Percentiles rank a stretch among this genome's conserved stretches.
Conservation (phyloP, 371 early-diverging fungal genomes). For the Mortierella sp. region DNA sequence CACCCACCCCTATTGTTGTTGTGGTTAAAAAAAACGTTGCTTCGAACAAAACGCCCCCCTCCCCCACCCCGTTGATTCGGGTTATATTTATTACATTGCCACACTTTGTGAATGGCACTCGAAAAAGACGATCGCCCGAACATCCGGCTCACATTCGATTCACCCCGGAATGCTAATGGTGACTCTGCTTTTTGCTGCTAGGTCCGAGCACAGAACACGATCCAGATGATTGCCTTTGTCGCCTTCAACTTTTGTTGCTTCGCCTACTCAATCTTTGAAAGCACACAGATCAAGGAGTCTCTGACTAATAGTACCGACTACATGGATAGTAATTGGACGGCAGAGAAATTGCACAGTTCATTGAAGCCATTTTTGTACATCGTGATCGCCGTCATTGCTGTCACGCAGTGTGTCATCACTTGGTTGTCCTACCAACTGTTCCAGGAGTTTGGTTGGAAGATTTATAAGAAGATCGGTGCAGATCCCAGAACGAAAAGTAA, state of each 20-base stretch:
- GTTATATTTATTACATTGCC: too few species aligned
- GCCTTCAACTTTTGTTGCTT: conserved; percentile 83
- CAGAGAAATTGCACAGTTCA: neutral
- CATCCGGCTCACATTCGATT: too few species aligned
- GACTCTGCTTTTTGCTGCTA: conserved; percentile 29
- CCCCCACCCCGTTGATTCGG: too few species aligned
- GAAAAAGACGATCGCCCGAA: too few species aligned
- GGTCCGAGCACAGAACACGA: conserved; percentile 86
- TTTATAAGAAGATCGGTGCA: conserved; percentile 94
- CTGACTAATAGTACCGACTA: conserved; percentile 6
- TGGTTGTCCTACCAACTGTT: conserved; percentile 66
- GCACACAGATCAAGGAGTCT: conserved; percentile 53
- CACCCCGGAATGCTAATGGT: too few species aligned
- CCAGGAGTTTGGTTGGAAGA: conserved; percentile 93
- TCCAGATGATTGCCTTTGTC: conserved; percentile 88
- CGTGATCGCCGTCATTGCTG: conserved; percentile 34
- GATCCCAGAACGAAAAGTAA: conserved; percentile 87
- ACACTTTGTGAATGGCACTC: too few species aligned
- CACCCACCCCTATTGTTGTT: too few species aligned
- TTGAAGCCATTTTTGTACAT: conserved; percentile 27
- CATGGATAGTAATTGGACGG: conserved; percentile 8
- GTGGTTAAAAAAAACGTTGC: too few species aligned
- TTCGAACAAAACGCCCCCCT: too few species aligned
- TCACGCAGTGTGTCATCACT: conserved; percentile 36
- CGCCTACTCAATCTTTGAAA: conserved; percentile 77